These are phyloP conservation scores for Trichophyton mentagrophytes DNA, from an alignment of 2,329 filamentous ascomycete genomes.

Conservation along the genomic window DNA sequence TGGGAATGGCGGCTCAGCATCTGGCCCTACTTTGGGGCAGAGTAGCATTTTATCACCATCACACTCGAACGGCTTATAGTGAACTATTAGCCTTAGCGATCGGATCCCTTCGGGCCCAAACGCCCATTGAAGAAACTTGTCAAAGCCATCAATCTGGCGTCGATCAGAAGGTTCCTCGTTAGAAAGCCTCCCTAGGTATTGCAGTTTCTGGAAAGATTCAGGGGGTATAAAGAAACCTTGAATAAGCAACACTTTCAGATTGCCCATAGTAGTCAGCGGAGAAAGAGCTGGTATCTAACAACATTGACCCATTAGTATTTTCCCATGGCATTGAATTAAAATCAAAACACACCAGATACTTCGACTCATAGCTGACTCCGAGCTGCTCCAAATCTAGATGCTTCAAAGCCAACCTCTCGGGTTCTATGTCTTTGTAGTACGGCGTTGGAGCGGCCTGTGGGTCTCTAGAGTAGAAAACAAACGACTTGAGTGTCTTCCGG, in stretches of 20 bases:
- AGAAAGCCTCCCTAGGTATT: neutral
- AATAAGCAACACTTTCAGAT: neutral
- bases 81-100: neutral
- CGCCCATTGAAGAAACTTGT: neutral
- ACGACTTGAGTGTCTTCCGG: neutral
- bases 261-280: neutral
- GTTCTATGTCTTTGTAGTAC: neutral
- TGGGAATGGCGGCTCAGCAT: neutral
- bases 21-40: neutral
- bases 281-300: neutral
- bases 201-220: neutral
- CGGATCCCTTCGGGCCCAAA: neutral
- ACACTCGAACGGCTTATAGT: neutral
- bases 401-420: neutral
- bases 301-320: neutral
- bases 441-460: neutral
- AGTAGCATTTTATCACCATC: neutral
- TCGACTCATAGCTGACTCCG: neutral
- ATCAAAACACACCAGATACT: neutral
- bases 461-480: neutral
- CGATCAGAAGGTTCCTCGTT: too few species aligned
- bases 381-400: neutral
- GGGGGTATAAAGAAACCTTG: neutral
- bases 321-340: neutral
- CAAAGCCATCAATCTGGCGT: neutral